A percentile compares a stretch with the other conserved stretches of the same genome.
Conservation (phyloP, 2,329 filamentous ascomycete species). For the Alternaria arborescens region DNA sequence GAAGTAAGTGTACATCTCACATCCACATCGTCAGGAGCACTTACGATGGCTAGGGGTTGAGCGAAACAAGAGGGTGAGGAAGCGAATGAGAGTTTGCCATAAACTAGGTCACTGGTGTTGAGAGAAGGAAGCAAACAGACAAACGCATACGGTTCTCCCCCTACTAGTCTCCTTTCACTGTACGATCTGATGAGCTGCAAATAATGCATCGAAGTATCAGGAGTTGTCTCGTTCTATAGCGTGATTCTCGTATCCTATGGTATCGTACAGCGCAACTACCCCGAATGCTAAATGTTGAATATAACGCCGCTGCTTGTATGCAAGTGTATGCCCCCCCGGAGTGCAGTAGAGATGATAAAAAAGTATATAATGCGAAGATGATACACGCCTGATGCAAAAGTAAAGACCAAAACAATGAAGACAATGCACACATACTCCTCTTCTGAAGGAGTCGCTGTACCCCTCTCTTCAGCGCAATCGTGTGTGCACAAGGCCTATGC, state of each 20-base stretch:
- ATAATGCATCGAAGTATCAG: background rate
- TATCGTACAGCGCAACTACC: constrained; percentile 1
- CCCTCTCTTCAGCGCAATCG: background rate
- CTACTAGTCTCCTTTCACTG: background rate
- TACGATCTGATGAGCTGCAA: background rate
- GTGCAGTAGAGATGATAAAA: background rate
- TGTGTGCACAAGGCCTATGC: background rate
- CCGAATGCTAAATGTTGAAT: background rate
- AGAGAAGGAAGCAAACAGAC: background rate
- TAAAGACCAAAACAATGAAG: constrained; percentile 1
- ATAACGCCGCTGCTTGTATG: background rate
- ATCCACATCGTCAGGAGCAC: too few relatives aligned
- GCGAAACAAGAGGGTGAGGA: background rate
- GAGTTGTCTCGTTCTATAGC: background rate
- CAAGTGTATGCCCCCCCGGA: background rate
- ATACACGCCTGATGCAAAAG: background rate
- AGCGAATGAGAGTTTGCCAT: background rate
- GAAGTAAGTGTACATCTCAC: too few relatives aligned
- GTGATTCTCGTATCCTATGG: background rate
- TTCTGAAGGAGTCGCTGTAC: background rate
- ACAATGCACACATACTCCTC: background rate
- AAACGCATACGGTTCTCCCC: background rate
- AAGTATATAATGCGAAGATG: background rate
- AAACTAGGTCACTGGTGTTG: background rate
- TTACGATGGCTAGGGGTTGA: background rate